A percentile compares a stretch with the other conserved stretches of the same genome.
Evolutionary conservation across 192 early-diverging fungal genomes (phyloP).

Genomic region (Haplosporangium gracile): DNA sequence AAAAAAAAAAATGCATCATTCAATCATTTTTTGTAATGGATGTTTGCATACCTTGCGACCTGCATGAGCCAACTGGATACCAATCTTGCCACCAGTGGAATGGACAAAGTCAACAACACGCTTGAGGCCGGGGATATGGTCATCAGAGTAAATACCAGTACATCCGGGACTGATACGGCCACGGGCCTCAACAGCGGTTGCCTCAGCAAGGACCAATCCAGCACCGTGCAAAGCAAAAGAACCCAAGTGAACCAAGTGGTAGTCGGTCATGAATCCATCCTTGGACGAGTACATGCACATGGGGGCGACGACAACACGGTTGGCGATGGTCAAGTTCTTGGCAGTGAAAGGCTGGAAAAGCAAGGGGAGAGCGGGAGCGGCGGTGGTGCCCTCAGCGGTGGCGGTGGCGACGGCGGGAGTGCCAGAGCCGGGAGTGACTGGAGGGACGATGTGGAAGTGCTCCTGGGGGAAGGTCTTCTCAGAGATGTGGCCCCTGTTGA

Average conservation of each 20-base stretch:
- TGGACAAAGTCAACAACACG: slow-evolving; percentile 76
- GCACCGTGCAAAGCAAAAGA: slow-evolving; percentile 83
- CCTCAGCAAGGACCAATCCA: slow-evolving; percentile 86
- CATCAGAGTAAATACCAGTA: slow-evolving; percentile 87
- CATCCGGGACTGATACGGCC: slow-evolving; percentile 85
- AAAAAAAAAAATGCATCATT: neutral
- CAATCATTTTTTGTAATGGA: neutral
- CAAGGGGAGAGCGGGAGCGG: slow-evolving; percentile 5
- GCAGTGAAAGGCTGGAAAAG: slow-evolving; percentile 80
- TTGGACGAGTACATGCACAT: slow-evolving; percentile 83
- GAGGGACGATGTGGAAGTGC: slow-evolving; percentile 11
- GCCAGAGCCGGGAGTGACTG: slow-evolving; percentile 21
- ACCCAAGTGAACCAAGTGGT: slow-evolving; percentile 75
- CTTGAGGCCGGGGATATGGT: slow-evolving; percentile 75
- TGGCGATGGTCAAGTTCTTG: slow-evolving; percentile 76
- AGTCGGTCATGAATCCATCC: slow-evolving; percentile 77
- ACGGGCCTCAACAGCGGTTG: slow-evolving; percentile 77
- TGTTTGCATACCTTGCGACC: slow-evolving; percentile 74
- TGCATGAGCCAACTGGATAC: slow-evolving; percentile 82
- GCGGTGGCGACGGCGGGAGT: neutral
- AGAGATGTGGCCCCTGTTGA: neutral
- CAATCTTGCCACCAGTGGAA: slow-evolving; percentile 67
- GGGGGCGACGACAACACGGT: slow-evolving; percentile 84
- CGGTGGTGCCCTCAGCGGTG: neutral
- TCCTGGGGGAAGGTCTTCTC: slow-evolving; percentile 18